Evolutionary conservation across 169 alveolate species (phyloP), one percentile per base, ranked within the genome.

Genomic region (Cryptosporidium tyzzeri): DNA sequence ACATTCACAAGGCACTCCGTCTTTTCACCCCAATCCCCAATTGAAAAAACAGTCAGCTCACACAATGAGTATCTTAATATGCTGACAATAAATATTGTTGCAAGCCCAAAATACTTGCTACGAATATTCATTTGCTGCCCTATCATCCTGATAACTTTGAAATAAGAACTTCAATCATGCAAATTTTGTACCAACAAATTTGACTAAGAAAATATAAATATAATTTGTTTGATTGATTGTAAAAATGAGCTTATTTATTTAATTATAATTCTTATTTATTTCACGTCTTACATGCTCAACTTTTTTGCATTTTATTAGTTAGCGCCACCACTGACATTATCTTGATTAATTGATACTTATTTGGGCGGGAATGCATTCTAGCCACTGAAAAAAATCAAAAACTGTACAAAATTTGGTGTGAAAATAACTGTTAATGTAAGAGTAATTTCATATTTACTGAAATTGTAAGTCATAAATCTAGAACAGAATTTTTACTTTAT

Each of bases 1-100:
- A 80, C 44, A 10, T 58, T 50, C 29, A 26, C 7, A 23, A 62
- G 67, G 68, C 89, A 80, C 1, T 41, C 68, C 3, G 75, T 80
- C 33, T 26, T 65, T 62, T 80, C 68, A 18, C 89, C 89, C 89
- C 89, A 80, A 29, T 80, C 89, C 18, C 80, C 89, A 45, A 80
- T 80, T 44, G 65, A 62, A 62, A 80, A 80, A n/a, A 65, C 68
- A 21, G 74, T 80, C 26, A 80, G 50, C 65, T 80, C 80, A 44
- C 80, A 80, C 18, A 31, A 65, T 23, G 71, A 65, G 26, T 14
- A 33, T 4, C 5, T 37, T 33, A 65, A 39, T n/a, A 37, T 39
- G 9, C 71, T 29, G 12, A 65, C 12, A 65, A 65, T 65, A 21
- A 65, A 65, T 48, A 48, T 14, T 55, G 67, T 21, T 55, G 37